Base-by-base conservation (phyloP, 257 asterid genomes). In the Capsicum pubescens region DNA sequence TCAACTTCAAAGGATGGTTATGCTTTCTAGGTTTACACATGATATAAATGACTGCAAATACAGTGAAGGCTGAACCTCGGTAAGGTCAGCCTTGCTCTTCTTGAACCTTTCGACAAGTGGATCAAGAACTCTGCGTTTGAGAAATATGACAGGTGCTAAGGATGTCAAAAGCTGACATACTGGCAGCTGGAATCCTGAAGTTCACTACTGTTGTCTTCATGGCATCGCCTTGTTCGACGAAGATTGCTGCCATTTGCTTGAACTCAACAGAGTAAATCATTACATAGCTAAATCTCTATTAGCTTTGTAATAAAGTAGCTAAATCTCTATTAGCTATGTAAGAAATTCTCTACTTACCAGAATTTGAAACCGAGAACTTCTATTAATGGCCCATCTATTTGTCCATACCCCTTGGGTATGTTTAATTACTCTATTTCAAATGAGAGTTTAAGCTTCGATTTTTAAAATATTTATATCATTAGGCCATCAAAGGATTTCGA, bases 1-100 rank as follows among this genome's bases (percentile, higher is more conserved):
- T 71, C 58, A 70, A 70, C 79, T 70, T 70, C 58, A 71, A 71
- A 71, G 79, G 17, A 42, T 46, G 57, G 17, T 56, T 71, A 46
- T 71, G 39, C 79, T 46, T 44, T 71, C 8, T 7, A 3, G 74
- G 48, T 48, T 67, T 67, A 7, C 19, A 35, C 9, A 13, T 13
- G 72, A 19, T 66, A 66, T 66, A 35, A 32, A 35, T 66, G 74
- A 35, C 74, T 3, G 50, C 21, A 67, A 67, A 67, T 67, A 35
- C 74, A 8, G 50, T 67, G 11, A 13, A 35, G 74, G 50, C 50
- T 35, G 50, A 35, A 42, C 55, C 78, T 42, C 16, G 35, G 78
- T 69, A 69, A 42, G 19, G 78, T 69, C 9, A 17, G 8, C 9
- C 78, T 69, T 69, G 55, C 78, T 35, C 74, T 67, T 67, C 21